These are phyloP conservation scores for Amanita fuliginea DNA, from an alignment of 768 basidiomycete genomes.

Conservation along the genomic window DNA sequence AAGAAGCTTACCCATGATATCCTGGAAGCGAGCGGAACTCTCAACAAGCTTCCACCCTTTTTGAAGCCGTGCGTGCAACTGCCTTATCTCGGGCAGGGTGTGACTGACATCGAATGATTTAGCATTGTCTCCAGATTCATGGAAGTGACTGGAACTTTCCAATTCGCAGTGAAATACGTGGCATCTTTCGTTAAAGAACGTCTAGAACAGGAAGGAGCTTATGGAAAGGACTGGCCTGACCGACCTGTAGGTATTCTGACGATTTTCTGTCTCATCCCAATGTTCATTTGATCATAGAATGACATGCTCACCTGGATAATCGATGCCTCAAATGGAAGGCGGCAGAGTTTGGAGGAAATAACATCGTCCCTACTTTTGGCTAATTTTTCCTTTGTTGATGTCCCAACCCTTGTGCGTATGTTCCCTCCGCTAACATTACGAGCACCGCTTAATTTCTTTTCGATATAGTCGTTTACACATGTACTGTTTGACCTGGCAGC, in stretches of 20 bases:
- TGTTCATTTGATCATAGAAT: slow-evolving; percentile 17
- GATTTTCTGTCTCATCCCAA: no score
- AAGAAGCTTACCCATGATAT: slow-evolving; percentile 10
- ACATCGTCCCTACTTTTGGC: slow-evolving; percentile 22
- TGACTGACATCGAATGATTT: background rate
- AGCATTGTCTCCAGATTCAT: slow-evolving; percentile 7
- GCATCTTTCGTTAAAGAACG: no score
- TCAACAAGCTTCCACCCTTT: slow-evolving; percentile 15
- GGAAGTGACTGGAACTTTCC: no score
- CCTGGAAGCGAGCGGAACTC: slow-evolving; percentile 10
- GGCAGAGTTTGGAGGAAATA: slow-evolving; percentile 17
- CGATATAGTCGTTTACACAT: slow-evolving; percentile 23
- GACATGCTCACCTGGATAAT: slow-evolving; percentile 39
- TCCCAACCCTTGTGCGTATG: slow-evolving; percentile 24
- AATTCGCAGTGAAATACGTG: no score
- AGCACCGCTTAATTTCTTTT: background rate
- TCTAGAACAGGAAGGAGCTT: no score
- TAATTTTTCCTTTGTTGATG: slow-evolving; percentile 35
- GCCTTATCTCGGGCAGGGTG: background rate
- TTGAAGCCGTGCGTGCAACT: slow-evolving; percentile 12
- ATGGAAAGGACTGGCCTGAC: no score
- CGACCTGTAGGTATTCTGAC: no score
- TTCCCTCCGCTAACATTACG: background rate
- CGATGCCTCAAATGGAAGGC: slow-evolving; percentile 20
- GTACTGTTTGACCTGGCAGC: slow-evolving; percentile 8